Conservation (phyloP, 768 basidiomycete species). For the Tephrocybe sp. region DNA sequence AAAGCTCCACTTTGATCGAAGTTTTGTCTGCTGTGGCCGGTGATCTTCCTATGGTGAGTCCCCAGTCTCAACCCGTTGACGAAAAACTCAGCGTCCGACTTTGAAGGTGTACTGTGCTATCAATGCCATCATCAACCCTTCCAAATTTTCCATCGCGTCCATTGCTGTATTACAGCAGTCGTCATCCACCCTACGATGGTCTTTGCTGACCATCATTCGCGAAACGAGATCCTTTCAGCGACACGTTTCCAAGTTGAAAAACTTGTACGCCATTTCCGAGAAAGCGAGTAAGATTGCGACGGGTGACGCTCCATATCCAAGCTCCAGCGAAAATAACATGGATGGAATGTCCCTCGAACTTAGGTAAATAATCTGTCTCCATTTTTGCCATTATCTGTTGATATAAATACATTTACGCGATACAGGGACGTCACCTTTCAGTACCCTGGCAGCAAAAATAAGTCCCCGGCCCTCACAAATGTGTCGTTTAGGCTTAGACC, state of each 20-base stretch:
- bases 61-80: too few species aligned
- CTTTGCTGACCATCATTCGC: conserved; percentile 20
- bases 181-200: conserved; percentile 25
- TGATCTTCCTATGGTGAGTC: conserved; percentile 31
- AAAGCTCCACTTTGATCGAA: conserved; percentile 11
- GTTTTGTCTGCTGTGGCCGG: conserved; percentile 19
- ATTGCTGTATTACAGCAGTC: conserved; percentile 41
- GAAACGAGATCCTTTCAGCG: conserved; percentile 19
- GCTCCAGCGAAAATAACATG: conserved; percentile 8
- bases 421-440: conserved; percentile 48
- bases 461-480: conserved; percentile 30
- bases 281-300: conserved; percentile 23
- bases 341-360: conserved; percentile 29
- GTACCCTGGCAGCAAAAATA: conserved; percentile 45
- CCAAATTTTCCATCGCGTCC: conserved; percentile 34
- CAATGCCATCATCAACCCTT: conserved; percentile 29
- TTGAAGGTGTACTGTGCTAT: conserved; percentile 36
- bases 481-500: conserved; percentile 43
- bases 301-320: conserved; percentile 26
- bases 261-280: conserved; percentile 26
- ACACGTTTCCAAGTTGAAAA: conserved; percentile 26
- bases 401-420: background rate
- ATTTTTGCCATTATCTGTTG: background rate
- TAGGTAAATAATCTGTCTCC: conserved; percentile 13
- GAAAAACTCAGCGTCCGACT: too few species aligned